Percentiles rank a stretch among this genome's conserved stretches.
Conservation (phyloP, 179 eudicot species). For the Patellifolia procumbens region DNA sequence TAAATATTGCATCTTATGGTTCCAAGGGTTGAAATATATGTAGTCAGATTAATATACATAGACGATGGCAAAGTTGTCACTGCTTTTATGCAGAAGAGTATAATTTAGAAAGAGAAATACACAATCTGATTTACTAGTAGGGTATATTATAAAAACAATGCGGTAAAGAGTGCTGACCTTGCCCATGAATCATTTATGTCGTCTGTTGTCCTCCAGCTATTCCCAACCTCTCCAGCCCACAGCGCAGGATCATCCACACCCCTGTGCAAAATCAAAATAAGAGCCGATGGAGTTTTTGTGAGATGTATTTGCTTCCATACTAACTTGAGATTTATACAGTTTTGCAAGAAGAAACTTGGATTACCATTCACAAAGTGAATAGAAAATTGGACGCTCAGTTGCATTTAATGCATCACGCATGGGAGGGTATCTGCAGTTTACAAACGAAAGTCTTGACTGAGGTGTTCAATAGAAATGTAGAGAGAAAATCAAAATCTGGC, state of each 20-base stretch:
- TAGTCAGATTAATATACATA: background rate
- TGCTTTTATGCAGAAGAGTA: background rate
- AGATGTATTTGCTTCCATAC: constrained; percentile 4
- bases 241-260: constrained; percentile 92
- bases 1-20: background rate
- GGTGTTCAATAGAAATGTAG: background rate
- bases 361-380: constrained; percentile 97
- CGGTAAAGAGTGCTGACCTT: constrained; percentile 51
- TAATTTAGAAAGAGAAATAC: constrained; percentile 2
- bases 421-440: constrained; percentile 85
- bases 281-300: background rate
- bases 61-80: background rate
- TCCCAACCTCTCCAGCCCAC: constrained; percentile 84
- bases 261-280: constrained; percentile 48
- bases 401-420: constrained; percentile 92
- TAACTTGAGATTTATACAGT: background rate
- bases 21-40: background rate
- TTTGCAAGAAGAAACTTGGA: background rate
- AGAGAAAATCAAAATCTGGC: background rate
- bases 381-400: constrained; percentile 76
- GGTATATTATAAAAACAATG: background rate
- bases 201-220: constrained; percentile 96
- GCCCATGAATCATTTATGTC: constrained; percentile 92
- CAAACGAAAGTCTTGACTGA: background rate
- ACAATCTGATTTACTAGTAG: background rate